Conservation (phyloP, 805 yeast species). For the Helenozyma baotianmanensis region DNA sequence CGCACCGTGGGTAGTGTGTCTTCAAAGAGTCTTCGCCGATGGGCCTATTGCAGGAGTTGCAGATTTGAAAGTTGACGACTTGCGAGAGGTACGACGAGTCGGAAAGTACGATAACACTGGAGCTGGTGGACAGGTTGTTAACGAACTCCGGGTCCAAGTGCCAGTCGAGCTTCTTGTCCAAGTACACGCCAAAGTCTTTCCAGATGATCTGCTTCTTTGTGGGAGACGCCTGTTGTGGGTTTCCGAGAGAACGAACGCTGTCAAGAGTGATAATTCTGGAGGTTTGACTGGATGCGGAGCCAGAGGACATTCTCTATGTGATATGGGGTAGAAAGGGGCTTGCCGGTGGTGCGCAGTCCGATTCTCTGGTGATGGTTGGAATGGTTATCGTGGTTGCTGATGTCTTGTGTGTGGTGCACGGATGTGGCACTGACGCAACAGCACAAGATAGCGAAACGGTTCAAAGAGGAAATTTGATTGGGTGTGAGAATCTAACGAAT, state of each 20-base stretch:
- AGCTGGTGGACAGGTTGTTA: conserved; percentile 13
- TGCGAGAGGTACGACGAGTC: conserved; percentile 29
- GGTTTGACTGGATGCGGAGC: conserved; percentile 6
- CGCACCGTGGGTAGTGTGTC: conserved; percentile 32
- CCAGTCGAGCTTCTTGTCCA: conserved; percentile 34
- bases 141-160: conserved; percentile 19
- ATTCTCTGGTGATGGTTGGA: no score
- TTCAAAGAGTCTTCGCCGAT: conserved; percentile 32
- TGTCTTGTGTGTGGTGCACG: neutral
- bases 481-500: no score
- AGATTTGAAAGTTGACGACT: conserved; percentile 34
- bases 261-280: conserved; percentile 14
- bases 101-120: conserved; percentile 19
- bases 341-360: no score
- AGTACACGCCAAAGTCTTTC: conserved; percentile 42
- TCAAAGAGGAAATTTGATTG: no score
- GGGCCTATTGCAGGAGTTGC: conserved; percentile 37
- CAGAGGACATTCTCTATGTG: conserved; percentile 13
- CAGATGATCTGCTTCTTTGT: conserved; percentile 25
- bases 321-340: no score
- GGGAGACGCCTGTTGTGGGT: conserved; percentile 2
- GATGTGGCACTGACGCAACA: neutral
- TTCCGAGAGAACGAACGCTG: conserved; percentile 12
- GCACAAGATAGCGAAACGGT: neutral
- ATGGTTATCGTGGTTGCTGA: no score